phyloP scores from a whole-genome alignment of 805 yeast genomes.

The Myxozyma mucilagina region DNA sequence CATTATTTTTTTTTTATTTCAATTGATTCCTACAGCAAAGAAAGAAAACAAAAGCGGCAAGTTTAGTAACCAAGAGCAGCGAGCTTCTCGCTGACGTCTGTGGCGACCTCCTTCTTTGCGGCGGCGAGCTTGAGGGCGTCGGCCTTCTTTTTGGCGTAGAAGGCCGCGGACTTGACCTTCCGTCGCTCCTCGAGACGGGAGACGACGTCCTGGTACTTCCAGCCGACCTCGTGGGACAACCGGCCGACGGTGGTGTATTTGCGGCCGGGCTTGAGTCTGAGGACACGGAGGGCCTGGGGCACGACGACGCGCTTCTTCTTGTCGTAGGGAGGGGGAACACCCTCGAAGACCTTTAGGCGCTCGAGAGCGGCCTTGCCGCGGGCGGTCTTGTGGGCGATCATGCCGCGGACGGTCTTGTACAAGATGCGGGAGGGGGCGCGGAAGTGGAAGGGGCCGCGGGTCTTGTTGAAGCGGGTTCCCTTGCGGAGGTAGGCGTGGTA shows the following conservation, averaged over 20 bases:
- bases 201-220: slow-evolving; percentile 99
- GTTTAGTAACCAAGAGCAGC: slow-evolving; percentile 96
- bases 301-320: slow-evolving; percentile 99
- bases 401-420: slow-evolving; percentile 99
- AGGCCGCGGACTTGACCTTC: slow-evolving; percentile 97
- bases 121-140: slow-evolving; percentile 86
- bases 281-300: slow-evolving; percentile 98
- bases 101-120: slow-evolving; percentile 85
- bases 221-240: slow-evolving; percentile 94
- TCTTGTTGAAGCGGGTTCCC: slow-evolving; percentile 98
- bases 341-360: slow-evolving; percentile 99
- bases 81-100: slow-evolving; percentile 87
- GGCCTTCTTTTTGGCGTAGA: slow-evolving; percentile 98
- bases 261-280: slow-evolving; percentile 99
- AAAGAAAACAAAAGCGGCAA: slow-evolving; percentile 3
- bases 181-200: slow-evolving; percentile 98
- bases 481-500: slow-evolving; percentile 99
- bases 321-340: slow-evolving; percentile 99
- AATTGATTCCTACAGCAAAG: slow-evolving; percentile 9
- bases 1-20: slow-evolving; percentile 8
- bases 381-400: slow-evolving; percentile 99
- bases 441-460: slow-evolving; percentile 99
- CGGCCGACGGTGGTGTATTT: slow-evolving; percentile 98
- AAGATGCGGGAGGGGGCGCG: slow-evolving; percentile 99
- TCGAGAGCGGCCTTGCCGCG: slow-evolving; percentile 99